Percentiles rank a stretch among this genome's conserved stretches.
Conservation (phyloP, 1,139 yeast species). For the Candida tetrigidarum region DNA sequence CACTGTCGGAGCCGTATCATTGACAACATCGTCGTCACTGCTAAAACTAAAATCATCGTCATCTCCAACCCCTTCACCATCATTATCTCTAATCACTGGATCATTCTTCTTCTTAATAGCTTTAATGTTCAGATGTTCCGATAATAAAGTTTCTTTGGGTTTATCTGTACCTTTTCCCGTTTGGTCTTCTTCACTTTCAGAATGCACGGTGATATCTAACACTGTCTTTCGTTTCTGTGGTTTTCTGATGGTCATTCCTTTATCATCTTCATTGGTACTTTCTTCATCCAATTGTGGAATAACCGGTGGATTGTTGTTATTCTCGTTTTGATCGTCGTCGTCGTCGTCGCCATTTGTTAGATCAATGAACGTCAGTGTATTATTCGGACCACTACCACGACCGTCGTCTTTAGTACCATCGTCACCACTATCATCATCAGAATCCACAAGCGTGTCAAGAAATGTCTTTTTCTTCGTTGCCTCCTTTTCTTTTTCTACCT, state of each 20-base stretch:
- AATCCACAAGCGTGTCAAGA: conserved; percentile 28
- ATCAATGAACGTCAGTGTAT: conserved; percentile 1
- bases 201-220: conserved; percentile 2
- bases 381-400: not conserved
- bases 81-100: not conserved
- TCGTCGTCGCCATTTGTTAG: not conserved
- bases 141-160: not conserved
- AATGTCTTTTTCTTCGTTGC: no score
- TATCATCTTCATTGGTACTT: not conserved
- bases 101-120: not conserved
- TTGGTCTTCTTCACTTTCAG: conserved; percentile 5
- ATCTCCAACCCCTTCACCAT: conserved; percentile 8
- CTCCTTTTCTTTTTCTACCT: no score
- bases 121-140: not conserved
- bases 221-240: conserved; percentile 1
- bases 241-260: not conserved
- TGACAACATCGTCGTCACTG: conserved; percentile 4
- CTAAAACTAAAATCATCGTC: conserved; percentile 8
- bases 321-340: not conserved
- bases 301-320: not conserved
- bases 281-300: not conserved
- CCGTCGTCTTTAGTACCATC: not conserved
- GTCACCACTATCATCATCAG: conserved; percentile 22
- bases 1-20: not conserved
- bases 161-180: not conserved